Evolutionary conservation across 2,329 filamentous ascomycete species (phyloP), one percentile per base, ranked within the genome.

Genomic region (Erysiphe pulchra): DNA sequence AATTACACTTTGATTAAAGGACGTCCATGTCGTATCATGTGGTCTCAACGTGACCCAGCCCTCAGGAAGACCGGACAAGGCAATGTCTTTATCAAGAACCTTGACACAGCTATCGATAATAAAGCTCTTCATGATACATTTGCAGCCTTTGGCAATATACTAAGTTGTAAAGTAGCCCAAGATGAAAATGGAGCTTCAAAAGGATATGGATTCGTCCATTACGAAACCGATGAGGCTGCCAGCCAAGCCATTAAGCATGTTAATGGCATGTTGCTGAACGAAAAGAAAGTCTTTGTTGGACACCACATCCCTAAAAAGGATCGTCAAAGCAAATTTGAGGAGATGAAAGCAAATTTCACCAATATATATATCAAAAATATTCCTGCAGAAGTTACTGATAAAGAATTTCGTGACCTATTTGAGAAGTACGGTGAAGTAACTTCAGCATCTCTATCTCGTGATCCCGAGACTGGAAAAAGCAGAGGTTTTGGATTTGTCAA

Each of bases 321-420:
- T 62, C 87, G 90, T 58, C 90, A 95, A 75, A 93, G 84, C 83
- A 98, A 98, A 70, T 95, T 95, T 57, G 90, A 98, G 70, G 90
- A 98, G 73, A 98, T 98, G 87, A 98, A 98, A 79, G 90, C 90
- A 65, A 98, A 98, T 73, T 98, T 92, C 74, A 98, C 90, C 70
- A 98, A 98, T 65, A 78, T 98, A 65, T 98, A 98, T 68, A 83
- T 98, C 69, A 98, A 98, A 78, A 98, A 98, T 70, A 80, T 98
- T 56, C 75, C 77, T 57, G 59, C 67, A 33, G 87, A 94, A 43
- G 82, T 79, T 52, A 80, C 75, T 48, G 90, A 98, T 50, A 86
- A 95, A 9, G 80, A 95, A 61, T 95, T 98, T 76, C 84, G 85
- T 56, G 73, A 78, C 50, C 71, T 95, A 44, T 95, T 98, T 57